phyloP scores from a whole-genome alignment of 169 alveolate genomes.

The Cryptosporidium sp. region DNA sequence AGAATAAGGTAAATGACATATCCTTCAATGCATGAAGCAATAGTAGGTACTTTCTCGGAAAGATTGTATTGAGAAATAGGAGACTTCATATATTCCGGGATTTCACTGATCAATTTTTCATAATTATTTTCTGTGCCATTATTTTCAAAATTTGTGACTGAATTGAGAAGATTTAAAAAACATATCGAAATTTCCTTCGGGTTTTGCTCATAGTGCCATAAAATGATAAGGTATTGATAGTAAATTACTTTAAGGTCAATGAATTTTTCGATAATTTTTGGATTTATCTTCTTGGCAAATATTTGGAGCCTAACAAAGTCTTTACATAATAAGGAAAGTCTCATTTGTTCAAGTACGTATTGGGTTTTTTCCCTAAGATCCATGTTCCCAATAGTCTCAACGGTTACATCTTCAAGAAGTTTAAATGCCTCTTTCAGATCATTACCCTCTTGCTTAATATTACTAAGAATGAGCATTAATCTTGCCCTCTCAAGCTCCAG shows the following conservation, averaged over 20 bases:
- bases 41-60: conserved; percentile 8
- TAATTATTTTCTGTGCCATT: not conserved
- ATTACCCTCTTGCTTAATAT: conserved; percentile 79
- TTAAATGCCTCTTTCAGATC: conserved; percentile 78
- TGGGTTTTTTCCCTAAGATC: conserved; percentile 80
- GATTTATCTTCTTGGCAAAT: conserved; percentile 67
- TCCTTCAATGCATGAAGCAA: conserved; percentile 56
- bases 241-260: conserved; percentile 33
- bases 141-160: not conserved
- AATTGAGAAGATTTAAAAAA: conserved; percentile 16
- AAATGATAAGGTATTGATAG: conserved; percentile 51
- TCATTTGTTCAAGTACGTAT: conserved; percentile 82
- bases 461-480: conserved; percentile 76
- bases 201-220: conserved; percentile 64
- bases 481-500: conserved; percentile 84
- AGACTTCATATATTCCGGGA: conserved; percentile 47
- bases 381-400: conserved; percentile 80
- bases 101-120: not conserved
- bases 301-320: conserved; percentile 71
- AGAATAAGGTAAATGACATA: conserved; percentile 47
- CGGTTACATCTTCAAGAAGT: conserved; percentile 81
- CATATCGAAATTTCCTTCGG: conserved; percentile 53
- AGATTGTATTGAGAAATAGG: conserved; percentile 30
- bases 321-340: conserved; percentile 70
- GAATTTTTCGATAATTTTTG: conserved; percentile 43